Percentiles rank a stretch among this genome's conserved stretches.
phyloP scores from a whole-genome alignment of 2,329 filamentous ascomycete genomes.

The Chrysosporium keratinophilum region DNA sequence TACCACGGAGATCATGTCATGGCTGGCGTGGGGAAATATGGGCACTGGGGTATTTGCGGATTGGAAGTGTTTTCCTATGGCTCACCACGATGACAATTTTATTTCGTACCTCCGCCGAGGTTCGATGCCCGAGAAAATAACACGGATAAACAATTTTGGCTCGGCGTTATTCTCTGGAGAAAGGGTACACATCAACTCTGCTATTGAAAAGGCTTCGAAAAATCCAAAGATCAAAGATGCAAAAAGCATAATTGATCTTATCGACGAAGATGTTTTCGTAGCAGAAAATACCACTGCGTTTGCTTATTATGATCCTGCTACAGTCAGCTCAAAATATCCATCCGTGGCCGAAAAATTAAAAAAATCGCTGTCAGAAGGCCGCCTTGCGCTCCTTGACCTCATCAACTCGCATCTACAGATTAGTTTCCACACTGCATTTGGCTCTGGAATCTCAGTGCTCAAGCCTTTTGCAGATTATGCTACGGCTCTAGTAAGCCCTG shows the following conservation, averaged over 20 bases:
- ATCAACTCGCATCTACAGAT: conserved; percentile 78
- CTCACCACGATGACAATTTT: conserved; percentile 58
- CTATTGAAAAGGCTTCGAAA: conserved; percentile 51
- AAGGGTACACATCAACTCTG: conserved; percentile 52
- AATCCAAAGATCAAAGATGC: conserved; percentile 46
- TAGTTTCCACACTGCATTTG: conserved; percentile 72
- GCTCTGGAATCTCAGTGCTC: conserved; percentile 65
- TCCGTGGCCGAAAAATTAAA: conserved; percentile 54
- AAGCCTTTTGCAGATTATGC: conserved; percentile 70
- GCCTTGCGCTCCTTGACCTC: conserved; percentile 58
- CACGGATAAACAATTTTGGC: conserved; percentile 58
- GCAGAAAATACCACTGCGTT: conserved; percentile 59
- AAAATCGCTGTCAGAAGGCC: conserved; percentile 48
- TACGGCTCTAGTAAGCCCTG: conserved; percentile 59
- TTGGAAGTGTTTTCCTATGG: conserved; percentile 78
- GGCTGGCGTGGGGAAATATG: conserved; percentile 91
- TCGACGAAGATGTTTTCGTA: conserved; percentile 51
- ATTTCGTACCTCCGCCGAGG: conserved; percentile 64
- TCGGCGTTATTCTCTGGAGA: conserved; percentile 64
- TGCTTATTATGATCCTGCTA: conserved; percentile 62
- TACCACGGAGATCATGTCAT: conserved; percentile 64
- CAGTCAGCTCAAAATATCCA: conserved; percentile 56
- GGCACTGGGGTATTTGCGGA: conserved; percentile 70
- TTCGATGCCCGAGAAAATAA: conserved; percentile 60
- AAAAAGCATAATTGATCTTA: conserved; percentile 53